A percentile compares a stretch with the other conserved stretches of the same genome.
These are phyloP conservation scores for Skeletonema tropicum DNA, from an alignment of 108 stramenopile species.

Conservation along the genomic window DNA sequence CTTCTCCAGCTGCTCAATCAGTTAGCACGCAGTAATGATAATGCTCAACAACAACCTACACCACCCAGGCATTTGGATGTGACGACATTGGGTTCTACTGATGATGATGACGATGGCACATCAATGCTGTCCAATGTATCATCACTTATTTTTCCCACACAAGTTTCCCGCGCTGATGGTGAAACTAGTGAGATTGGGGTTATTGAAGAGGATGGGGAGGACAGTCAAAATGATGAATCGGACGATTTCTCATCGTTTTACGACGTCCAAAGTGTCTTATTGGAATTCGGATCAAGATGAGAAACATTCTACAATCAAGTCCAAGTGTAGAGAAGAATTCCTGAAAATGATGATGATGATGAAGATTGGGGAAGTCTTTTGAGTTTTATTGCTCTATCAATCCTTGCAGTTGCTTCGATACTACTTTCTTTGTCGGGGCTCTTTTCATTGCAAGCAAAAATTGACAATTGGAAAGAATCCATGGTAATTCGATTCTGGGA, in stretches of 20 bases:
- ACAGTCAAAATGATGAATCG: neutral
- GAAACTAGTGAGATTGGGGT: neutral
- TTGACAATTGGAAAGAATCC: neutral
- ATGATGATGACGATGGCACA: neutral
- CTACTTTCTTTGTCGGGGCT: neutral
- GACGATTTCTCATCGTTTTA: constrained; percentile 19
- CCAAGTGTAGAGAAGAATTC: neutral
- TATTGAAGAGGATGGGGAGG: neutral
- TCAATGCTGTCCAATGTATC: constrained; percentile 6
- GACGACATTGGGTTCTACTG: neutral
- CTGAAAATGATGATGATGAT: neutral
- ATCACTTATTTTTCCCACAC: neutral
- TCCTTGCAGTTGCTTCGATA: neutral
- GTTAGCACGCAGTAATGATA: neutral
- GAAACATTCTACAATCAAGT: neutral
- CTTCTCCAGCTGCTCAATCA: neutral
- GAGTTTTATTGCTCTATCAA: neutral
- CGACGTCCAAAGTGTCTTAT: constrained; percentile 13
- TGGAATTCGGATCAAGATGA: constrained; percentile 5
- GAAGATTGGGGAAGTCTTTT: neutral
- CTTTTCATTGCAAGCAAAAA: neutral
- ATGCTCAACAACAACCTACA: neutral
- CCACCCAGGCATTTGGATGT: neutral
- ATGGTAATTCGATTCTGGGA: neutral
- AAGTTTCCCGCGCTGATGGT: neutral